phyloP scores from a whole-genome alignment of 345 rosid genomes.

The Capsella bursapastoris region DNA sequence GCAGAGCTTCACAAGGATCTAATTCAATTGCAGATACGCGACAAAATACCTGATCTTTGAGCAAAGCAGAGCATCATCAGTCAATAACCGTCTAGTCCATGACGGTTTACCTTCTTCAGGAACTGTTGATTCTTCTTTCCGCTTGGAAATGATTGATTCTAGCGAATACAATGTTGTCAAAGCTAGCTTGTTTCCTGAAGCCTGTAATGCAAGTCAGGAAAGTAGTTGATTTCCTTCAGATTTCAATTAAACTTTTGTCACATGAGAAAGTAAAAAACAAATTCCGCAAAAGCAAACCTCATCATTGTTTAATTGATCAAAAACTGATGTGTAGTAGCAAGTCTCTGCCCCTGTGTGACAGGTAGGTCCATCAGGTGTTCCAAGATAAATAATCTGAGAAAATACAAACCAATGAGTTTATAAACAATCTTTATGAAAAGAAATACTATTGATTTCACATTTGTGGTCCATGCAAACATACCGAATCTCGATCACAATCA shows the following conservation, averaged over 20 bases:
- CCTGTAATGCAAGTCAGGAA: slow-evolving; percentile 46
- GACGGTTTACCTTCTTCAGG: slow-evolving; percentile 71
- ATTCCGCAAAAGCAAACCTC: slow-evolving; percentile 48
- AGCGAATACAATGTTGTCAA: slow-evolving; percentile 65
- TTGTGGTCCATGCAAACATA: slow-evolving; percentile 42
- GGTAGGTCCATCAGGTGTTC: slow-evolving; percentile 90
- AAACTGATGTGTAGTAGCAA: slow-evolving; percentile 71
- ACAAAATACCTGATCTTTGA: slow-evolving; percentile 69
- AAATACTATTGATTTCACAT: neutral
- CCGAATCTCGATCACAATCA: slow-evolving; percentile 89
- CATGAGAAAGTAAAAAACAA: neutral
- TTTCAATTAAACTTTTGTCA: neutral
- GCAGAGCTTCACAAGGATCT: neutral
- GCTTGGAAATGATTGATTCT: slow-evolving; percentile 70
- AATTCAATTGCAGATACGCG: neutral
- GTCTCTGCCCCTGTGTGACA: slow-evolving; percentile 96
- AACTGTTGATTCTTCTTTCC: slow-evolving; percentile 63
- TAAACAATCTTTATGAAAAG: neutral
- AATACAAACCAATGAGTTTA: slow-evolving; percentile 18
- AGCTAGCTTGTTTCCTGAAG: slow-evolving; percentile 56
- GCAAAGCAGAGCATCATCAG: slow-evolving; percentile 59
- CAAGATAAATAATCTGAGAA: slow-evolving; percentile 83
- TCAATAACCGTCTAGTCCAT: slow-evolving; percentile 70
- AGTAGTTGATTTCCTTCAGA: neutral
- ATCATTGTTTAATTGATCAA: slow-evolving; percentile 52